These are phyloP conservation scores for Begonia masoniana DNA, from an alignment of 306 rosid genomes.

Conservation along the genomic window DNA sequence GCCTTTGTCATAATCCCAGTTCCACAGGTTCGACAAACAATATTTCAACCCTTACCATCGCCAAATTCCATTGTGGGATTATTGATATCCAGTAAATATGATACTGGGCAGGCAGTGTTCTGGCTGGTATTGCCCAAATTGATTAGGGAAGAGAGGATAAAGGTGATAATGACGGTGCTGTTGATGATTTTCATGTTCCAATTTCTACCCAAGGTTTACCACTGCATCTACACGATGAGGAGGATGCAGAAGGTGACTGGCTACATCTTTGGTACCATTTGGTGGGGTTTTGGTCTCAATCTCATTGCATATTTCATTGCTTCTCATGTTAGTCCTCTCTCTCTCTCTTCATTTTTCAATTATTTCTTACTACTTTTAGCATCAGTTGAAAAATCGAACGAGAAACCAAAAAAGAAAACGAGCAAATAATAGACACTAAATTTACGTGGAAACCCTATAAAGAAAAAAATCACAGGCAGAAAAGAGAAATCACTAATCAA, in stretches of 20 bases:
- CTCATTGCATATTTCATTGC: constrained; percentile 97
- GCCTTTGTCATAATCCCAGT: constrained; percentile 78
- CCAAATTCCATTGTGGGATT: too few species aligned
- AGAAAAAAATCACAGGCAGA: too few species aligned
- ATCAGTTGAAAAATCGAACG: too few species aligned
- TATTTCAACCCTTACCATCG: neutral
- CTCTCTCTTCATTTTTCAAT: neutral
- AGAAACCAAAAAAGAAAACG: too few species aligned
- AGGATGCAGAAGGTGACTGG: constrained; percentile 98
- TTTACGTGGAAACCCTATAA: too few species aligned
- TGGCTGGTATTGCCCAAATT: constrained; percentile 79
- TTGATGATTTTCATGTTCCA: constrained; percentile 76
- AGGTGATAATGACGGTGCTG: constrained; percentile 81
- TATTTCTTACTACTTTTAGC: neutral
- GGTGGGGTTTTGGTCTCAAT: constrained; percentile 99
- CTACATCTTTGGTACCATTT: constrained; percentile 91
- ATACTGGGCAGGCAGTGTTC: constrained; percentile 56
- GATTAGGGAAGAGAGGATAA: constrained; percentile 81
- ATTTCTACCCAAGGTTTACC: constrained; percentile 94
- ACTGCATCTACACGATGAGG: constrained; percentile 82
- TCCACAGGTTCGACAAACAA: constrained; percentile 51
- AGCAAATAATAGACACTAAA: too few species aligned
- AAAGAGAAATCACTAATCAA: too few species aligned
- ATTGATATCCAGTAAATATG: too few species aligned
- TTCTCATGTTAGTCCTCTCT: constrained; percentile 58